Percentiles rank a stretch among this genome's conserved stretches.
These are phyloP conservation scores for Fusarium robinianum DNA, from an alignment of 2,329 filamentous ascomycete species.

Conservation along the genomic window DNA sequence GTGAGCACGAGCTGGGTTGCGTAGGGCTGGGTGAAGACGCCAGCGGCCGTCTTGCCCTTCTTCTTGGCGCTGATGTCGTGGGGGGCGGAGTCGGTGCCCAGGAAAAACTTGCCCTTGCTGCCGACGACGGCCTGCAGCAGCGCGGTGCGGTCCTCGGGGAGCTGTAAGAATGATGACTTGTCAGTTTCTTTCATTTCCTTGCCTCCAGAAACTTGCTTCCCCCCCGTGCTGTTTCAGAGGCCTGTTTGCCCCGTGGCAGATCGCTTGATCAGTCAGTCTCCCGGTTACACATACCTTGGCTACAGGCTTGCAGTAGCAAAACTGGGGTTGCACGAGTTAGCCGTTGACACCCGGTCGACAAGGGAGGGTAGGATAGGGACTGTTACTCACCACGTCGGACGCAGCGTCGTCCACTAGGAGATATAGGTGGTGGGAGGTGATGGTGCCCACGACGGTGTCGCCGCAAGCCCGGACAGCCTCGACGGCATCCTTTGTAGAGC, in stretches of 20 bases:
- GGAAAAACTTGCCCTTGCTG: conserved; percentile 70
- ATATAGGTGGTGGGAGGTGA: conserved; percentile 85
- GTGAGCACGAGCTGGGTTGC: conserved; percentile 66
- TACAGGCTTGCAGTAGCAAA: conserved; percentile 10
- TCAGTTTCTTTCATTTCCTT: neutral
- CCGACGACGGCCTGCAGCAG: conserved; percentile 55
- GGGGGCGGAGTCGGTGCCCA: conserved; percentile 70
- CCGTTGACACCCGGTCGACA: neutral
- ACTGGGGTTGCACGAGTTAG: conserved; percentile 10
- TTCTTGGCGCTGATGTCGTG: conserved; percentile 65
- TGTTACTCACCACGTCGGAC: conserved; percentile 1
- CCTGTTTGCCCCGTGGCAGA: neutral
- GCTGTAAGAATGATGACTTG: conserved; percentile 10
- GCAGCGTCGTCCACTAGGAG: conserved; percentile 71
- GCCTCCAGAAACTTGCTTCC: too few relatives aligned
- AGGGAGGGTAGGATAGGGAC: neutral
- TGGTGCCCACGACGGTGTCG: conserved; percentile 74
- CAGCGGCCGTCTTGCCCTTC: conserved; percentile 65
- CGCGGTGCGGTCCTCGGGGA: conserved; percentile 9
- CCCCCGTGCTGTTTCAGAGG: conserved; percentile 5
- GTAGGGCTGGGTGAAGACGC: conserved; percentile 79
- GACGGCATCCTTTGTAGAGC: conserved; percentile 81
- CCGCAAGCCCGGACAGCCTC: conserved; percentile 78
- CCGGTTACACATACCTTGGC: conserved; percentile 13
- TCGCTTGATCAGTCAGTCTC: conserved; percentile 6